Base-by-base conservation (phyloP, 768 basidiomycete genomes). In the Pseudohyphozyma bogoriensis region DNA sequence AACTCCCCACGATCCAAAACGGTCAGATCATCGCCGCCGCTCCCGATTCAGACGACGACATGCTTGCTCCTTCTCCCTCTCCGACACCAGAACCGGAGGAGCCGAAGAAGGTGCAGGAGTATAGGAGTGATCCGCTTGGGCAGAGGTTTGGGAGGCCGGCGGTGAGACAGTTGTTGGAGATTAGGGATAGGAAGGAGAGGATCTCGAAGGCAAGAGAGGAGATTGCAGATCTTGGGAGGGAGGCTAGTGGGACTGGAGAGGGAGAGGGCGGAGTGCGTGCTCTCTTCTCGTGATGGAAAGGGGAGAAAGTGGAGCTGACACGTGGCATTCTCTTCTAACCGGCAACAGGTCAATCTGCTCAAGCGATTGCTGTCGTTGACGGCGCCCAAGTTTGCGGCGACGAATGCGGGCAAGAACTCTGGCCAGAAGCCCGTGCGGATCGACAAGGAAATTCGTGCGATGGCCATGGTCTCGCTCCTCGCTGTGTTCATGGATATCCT, bases 401-500 rank as follows among this genome's bases (percentile, higher is more conserved):
- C 85, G 2, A 80, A 83, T 2, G 77, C 83, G 3, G 83, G 85
- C 60, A 78, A 82, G 20, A 81, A 84, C 33, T 83, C 86, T 3
- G 68, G 61, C 15, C 63, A 73, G 46, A 61, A 68, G 11, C 59
- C 68, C 3, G 77, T 96, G 11, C 69, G 76, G 22, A 92, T 96
- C 67, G 91, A 96, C 67, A 73, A 78, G 22, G 75, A 86, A 35
- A 86, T 99, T 65, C 83, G 93, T 63, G 87, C 87, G 72, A 77
- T 97, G 40, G 87, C 93, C 4, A 80, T 92, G 51, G 77, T 96
- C 42, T 93, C 90, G 16, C 85, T 93, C 70, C 78, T 96, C 33
- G 87, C 91, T 31, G 88, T 97, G 15, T 95, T 89, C 79, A 91
- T 89, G 72, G 95, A 99, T 73, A 82, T 96, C 64, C 84, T 96